Base-by-base conservation (phyloP, 139 green algal genomes). In the Volvox reticuliferus region DNA sequence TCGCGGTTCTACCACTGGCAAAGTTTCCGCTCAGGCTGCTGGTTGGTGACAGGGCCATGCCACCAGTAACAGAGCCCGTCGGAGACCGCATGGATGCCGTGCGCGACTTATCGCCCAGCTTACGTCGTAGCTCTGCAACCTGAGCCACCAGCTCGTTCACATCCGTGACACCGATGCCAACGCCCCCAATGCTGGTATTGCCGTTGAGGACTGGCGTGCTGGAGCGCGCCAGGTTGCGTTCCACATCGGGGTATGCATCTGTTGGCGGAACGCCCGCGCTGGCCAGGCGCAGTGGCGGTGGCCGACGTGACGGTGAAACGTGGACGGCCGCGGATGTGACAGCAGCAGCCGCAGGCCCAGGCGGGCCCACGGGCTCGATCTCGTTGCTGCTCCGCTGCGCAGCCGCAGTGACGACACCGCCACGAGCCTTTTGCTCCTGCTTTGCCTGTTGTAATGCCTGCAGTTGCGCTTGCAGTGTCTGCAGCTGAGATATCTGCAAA, bases 51-150 rank as follows among this genome's bases (percentile, higher is more conserved):
- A 73, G 24, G 65, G 2, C 65, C 65, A 28, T 28, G 24, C 65
- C 65, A 3, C 76, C 32, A 1, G 30, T 62, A 18, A 5, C 1
- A 0, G 78, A 84, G 14, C 26, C 55, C 44, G 79, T 71, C 50
- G 50, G 79, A 55, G 24, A 63, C 13, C 50, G 79, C 79, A 73
- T 86, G 32, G 16, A 44, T 17, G 50, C 26, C 30, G 81, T 65
- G 1, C 81, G 81, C 12, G 30, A 67, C 81, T 76, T 87, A 28
- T 87, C 81, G 19, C 32, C 81, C 3, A 87, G 81, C 61, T 76
- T 76, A 18, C 81, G 81, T 12, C 81, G 81, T 20, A 87, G 81
- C 30, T 87, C 81, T 62, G 81, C 81, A 18, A 87, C 81, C 61
- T 87, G 81, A 32, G 81, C 81, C 2, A 37, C 30, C 55, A 87